These are phyloP conservation scores for Oryza longistaminata DNA, from an alignment of 176 grass and related monocot genomes.

Conservation along the genomic window DNA sequence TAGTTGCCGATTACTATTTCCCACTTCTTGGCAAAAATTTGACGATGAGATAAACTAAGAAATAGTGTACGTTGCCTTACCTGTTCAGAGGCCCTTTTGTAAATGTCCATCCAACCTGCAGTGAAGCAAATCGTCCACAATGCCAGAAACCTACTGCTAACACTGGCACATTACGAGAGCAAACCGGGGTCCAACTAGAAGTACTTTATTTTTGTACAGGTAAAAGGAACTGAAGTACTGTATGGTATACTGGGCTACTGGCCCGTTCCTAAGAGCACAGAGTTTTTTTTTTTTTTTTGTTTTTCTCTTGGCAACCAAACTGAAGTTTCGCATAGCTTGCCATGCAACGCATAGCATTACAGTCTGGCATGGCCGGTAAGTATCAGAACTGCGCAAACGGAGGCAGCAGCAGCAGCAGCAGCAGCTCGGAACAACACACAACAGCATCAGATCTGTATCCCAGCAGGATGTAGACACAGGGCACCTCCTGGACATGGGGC, in stretches of 20 bases:
- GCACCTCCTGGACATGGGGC: neutral
- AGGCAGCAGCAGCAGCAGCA: constrained; percentile 6
- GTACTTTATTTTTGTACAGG: neutral
- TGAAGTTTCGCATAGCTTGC: neutral
- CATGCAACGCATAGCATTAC: neutral
- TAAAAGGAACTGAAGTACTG: neutral
- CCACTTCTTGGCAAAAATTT: neutral
- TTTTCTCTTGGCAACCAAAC: neutral
- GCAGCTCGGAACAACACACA: neutral
- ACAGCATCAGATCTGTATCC: neutral
- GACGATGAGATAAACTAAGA: neutral
- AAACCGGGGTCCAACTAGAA: neutral
- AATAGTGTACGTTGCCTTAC: neutral
- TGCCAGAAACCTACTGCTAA: neutral
- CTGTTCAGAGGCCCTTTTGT: neutral
- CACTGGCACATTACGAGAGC: neutral
- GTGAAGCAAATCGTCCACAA: no score
- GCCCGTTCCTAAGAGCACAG: neutral
- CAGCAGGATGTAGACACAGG: neutral
- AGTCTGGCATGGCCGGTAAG: neutral
- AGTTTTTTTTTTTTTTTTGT: neutral
- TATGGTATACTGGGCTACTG: neutral
- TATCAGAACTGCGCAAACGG: neutral
- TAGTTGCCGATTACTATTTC: neutral
- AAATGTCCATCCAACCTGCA: neutral